Evolutionary conservation across 345 rosid species (phyloP).

Genomic region (Bruguiera sexangula): DNA sequence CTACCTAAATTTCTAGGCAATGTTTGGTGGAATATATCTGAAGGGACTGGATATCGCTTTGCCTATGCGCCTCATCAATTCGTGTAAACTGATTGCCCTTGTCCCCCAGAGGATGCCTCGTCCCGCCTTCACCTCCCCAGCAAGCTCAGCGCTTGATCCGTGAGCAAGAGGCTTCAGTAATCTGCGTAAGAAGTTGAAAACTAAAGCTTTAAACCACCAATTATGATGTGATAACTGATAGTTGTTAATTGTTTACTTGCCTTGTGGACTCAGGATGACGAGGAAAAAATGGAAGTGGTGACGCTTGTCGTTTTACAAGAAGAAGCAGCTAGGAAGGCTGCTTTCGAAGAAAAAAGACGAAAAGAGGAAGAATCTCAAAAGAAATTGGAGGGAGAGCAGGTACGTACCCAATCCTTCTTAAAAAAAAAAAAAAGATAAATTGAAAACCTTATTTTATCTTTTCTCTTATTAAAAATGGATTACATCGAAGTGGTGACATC

Average conservation of each 20-base stretch:
- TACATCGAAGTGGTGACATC: background rate
- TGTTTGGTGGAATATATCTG: constrained; percentile 95
- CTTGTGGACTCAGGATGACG: constrained; percentile 71
- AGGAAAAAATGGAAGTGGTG: constrained; percentile 18
- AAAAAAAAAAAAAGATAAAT: background rate
- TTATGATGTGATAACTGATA: background rate
- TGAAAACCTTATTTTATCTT: background rate
- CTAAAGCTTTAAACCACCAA: background rate
- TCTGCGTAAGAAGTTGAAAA: background rate
- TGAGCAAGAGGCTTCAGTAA: constrained; percentile 80
- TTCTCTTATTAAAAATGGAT: background rate
- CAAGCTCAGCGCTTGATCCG: constrained; percentile 94
- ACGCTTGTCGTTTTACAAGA: constrained; percentile 67
- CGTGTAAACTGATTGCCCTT: constrained; percentile 41
- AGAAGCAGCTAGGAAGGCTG: constrained; percentile 73
- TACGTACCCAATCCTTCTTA: constrained; percentile 9
- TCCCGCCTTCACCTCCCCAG: constrained; percentile 89
- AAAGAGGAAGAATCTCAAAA: constrained; percentile 71
- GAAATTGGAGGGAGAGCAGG: constrained; percentile 90
- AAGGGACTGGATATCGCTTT: constrained; percentile 53
- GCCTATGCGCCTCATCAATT: constrained; percentile 61
- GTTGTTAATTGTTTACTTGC: background rate
- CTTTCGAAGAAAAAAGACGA: constrained; percentile 63
- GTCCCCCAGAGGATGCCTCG: constrained; percentile 52
- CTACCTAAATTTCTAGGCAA: constrained; percentile 33